phyloP scores from a whole-genome alignment of 441 rosid genomes.

The Gossypium trilobum region DNA sequence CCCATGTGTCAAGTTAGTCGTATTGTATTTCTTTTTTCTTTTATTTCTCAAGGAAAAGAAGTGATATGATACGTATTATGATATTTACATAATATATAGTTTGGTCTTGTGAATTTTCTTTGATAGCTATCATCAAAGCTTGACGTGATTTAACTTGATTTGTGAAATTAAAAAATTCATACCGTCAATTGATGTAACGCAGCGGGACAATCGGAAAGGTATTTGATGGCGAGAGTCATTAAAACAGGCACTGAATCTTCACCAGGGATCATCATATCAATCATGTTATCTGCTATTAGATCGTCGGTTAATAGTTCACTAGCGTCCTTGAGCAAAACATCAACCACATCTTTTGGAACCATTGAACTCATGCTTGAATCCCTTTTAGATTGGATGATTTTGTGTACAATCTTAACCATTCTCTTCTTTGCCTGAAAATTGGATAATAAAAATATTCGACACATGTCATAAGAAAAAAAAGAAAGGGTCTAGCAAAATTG shows the following conservation, averaged over 20 bases:
- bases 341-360: constrained; percentile 51
- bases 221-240: constrained; percentile 76
- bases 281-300: constrained; percentile 73
- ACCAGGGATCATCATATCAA: constrained; percentile 98
- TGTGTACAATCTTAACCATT: constrained; percentile 61
- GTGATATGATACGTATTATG: neutral
- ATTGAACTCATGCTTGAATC: constrained; percentile 21
- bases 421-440: constrained; percentile 69
- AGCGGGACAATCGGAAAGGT: constrained; percentile 70
- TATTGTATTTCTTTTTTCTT: neutral
- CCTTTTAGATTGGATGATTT: constrained; percentile 42
- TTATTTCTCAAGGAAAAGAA: neutral
- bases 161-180: neutral
- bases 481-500: neutral
- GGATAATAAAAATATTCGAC: neutral
- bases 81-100: neutral
- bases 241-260: constrained; percentile 94
- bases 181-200: constrained; percentile 69
- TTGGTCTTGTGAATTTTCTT: neutral
- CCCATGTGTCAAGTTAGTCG: neutral
- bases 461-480: neutral
- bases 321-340: constrained; percentile 54
- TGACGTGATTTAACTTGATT: neutral
- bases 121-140: neutral
- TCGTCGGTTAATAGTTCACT: constrained; percentile 51